Evolutionary conservation across 805 yeast species (phyloP).

Genomic region (Candida ponderosae): DNA sequence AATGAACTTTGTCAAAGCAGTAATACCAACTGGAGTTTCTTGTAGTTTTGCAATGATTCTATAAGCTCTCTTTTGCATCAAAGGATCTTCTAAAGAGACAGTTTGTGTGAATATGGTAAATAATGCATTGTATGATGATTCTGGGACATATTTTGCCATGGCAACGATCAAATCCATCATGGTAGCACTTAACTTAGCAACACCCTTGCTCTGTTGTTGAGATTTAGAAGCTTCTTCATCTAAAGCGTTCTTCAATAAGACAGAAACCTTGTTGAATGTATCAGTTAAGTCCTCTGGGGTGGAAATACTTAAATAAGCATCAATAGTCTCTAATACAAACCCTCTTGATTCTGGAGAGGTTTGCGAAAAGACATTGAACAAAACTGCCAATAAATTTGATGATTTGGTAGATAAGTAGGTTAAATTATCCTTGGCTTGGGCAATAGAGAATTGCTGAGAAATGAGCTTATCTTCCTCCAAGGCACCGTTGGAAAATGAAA

Average conservation of each 20-base stretch:
- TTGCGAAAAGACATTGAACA: constrained; percentile 89
- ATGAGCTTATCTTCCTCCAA: constrained; percentile 47
- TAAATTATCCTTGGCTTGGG: constrained; percentile 47
- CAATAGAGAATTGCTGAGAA: constrained; percentile 52
- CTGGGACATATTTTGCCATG: constrained; percentile 79
- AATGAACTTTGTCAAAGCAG: constrained; percentile 44
- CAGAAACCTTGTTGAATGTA: constrained; percentile 83
- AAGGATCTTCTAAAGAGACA: constrained; percentile 48
- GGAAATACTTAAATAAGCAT: constrained; percentile 67
- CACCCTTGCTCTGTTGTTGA: constrained; percentile 24
- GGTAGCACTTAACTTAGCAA: constrained; percentile 58
- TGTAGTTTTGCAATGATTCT: constrained; percentile 64
- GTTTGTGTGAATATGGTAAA: constrained; percentile 73
- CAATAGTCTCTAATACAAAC: constrained; percentile 79
- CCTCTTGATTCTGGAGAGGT: constrained; percentile 80
- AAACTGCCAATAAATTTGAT: constrained; percentile 71
- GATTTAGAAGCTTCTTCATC: constrained; percentile 42
- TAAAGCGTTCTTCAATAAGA: constrained; percentile 65
- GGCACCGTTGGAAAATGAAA: constrained; percentile 54
- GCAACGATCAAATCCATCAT: constrained; percentile 88
- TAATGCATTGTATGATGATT: constrained; percentile 59
- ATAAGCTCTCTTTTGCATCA: constrained; percentile 84
- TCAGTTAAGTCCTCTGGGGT: constrained; percentile 56
- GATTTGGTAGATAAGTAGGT: constrained; percentile 60
- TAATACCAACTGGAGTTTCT: constrained; percentile 59